Evolutionary conservation across 371 early-diverging fungal species (phyloP).

Genomic region (Saksenaea oblongispora): DNA sequence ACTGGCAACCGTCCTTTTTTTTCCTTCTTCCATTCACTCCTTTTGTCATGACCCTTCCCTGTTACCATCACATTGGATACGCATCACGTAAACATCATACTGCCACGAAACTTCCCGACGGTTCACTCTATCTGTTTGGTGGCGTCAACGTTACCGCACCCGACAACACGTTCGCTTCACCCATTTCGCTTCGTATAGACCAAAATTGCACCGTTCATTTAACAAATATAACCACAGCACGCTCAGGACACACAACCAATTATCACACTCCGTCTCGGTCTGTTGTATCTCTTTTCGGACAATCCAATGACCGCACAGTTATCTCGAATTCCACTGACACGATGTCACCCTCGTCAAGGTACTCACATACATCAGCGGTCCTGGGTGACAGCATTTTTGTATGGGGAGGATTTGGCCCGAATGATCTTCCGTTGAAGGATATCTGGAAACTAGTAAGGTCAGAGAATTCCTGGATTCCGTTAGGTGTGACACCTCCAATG

Average conservation of each 20-base stretch:
- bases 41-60: slow-evolving; percentile 1
- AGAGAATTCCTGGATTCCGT: not conserved
- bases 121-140: not conserved
- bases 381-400: not conserved
- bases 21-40: not conserved
- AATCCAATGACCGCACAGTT: not conserved
- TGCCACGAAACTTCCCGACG: not conserved
- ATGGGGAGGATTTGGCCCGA: slow-evolving; percentile 8
- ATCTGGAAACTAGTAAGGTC: slow-evolving; percentile 12
- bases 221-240: not conserved
- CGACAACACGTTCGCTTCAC: not conserved
- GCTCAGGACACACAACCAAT: not conserved
- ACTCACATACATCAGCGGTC: slow-evolving; percentile 14
- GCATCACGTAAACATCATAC: not conserved
- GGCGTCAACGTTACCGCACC: not conserved
- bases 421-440: not conserved
- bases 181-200: not conserved
- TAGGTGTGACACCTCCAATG: slow-evolving; percentile 6
- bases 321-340: not conserved
- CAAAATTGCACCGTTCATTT: not conserved
- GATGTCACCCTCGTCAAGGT: not conserved
- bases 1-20: not conserved
- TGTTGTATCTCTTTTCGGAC: not conserved
- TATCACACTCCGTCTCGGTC: not conserved
- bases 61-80: not conserved